Conservation (phyloP, 1,284 basidiomycete species). For the Malassezia cuniculi region DNA sequence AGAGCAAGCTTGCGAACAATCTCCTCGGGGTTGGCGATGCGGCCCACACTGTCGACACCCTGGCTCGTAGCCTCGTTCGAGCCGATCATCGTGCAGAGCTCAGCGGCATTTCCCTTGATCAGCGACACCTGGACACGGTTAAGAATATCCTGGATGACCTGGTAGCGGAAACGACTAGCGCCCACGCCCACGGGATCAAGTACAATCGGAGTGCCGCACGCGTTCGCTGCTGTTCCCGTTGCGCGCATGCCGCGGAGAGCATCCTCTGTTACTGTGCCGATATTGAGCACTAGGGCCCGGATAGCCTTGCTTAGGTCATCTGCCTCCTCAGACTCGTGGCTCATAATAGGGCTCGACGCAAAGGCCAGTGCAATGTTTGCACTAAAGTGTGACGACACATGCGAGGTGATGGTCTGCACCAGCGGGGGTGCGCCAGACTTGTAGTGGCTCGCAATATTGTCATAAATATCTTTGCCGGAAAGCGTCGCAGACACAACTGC, state of each 20-base stretch:
- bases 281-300: constrained; percentile 69
- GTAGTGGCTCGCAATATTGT: neutral
- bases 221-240: constrained; percentile 52
- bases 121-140: constrained; percentile 73
- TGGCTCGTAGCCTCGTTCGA: constrained; percentile 59
- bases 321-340: constrained; percentile 57
- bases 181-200: constrained; percentile 91
- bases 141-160: constrained; percentile 58
- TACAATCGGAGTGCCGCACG: constrained; percentile 54
- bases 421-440: constrained; percentile 18
- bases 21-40: constrained; percentile 60
- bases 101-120: constrained; percentile 89
- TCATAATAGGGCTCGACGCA: constrained; percentile 84
- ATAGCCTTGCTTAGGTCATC: constrained; percentile 60
- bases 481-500: neutral
- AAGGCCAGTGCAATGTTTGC: constrained; percentile 82
- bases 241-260: constrained; percentile 60
- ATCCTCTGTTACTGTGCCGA: constrained; percentile 65
- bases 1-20: constrained; percentile 62
- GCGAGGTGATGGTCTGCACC: constrained; percentile 65
- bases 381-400: constrained; percentile 75
- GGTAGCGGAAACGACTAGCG: constrained; percentile 61
- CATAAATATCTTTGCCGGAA: too few species aligned
- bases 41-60: constrained; percentile 72
- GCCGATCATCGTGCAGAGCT: constrained; percentile 65